Conservation (phyloP, 768 basidiomycete species). For the Chalciporus piperatus region DNA sequence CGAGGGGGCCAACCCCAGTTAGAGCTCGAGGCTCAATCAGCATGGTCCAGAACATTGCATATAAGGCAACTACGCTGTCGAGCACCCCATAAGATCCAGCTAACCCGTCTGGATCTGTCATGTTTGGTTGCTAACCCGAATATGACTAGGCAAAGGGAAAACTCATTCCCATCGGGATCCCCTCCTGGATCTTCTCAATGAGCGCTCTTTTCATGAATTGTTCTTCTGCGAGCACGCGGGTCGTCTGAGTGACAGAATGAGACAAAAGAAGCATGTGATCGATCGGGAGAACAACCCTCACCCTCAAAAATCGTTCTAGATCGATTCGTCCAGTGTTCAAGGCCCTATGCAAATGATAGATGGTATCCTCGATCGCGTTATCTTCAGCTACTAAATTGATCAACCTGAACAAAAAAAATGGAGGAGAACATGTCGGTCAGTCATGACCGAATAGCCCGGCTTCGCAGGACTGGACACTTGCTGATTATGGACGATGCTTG, state of each 20-base stretch:
- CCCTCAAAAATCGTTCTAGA: slow-evolving; percentile 91
- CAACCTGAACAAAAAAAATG: slow-evolving; percentile 49
- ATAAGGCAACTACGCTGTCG: slow-evolving; percentile 39
- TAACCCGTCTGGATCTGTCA: slow-evolving; percentile 24
- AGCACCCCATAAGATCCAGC: slow-evolving; percentile 30
- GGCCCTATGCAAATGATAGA: slow-evolving; percentile 94
- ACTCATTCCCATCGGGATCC: slow-evolving; percentile 51
- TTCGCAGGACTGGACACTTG: slow-evolving; percentile 30
- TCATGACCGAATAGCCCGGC: background rate
- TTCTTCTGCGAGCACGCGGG: slow-evolving; percentile 86
- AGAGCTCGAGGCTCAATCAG: slow-evolving; percentile 17
- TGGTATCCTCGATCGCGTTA: slow-evolving; percentile 96
- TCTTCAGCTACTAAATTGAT: slow-evolving; percentile 99
- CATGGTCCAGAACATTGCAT: slow-evolving; percentile 31
- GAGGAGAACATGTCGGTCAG: slow-evolving; percentile 15
- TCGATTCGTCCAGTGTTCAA: slow-evolving; percentile 90
- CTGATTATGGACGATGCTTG: slow-evolving; percentile 97
- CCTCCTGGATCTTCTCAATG: slow-evolving; percentile 81
- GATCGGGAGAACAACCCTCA: slow-evolving; percentile 38
- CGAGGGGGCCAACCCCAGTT: slow-evolving; percentile 23
- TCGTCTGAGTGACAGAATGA: slow-evolving; percentile 49
- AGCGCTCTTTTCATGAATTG: slow-evolving; percentile 97
- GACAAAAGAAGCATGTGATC: slow-evolving; percentile 15
- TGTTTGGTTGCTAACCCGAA: slow-evolving; percentile 29
- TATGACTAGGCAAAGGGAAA: slow-evolving; percentile 39